These are phyloP conservation scores for Camelina hispida DNA, from an alignment of 345 rosid genomes.

Conservation along the genomic window DNA sequence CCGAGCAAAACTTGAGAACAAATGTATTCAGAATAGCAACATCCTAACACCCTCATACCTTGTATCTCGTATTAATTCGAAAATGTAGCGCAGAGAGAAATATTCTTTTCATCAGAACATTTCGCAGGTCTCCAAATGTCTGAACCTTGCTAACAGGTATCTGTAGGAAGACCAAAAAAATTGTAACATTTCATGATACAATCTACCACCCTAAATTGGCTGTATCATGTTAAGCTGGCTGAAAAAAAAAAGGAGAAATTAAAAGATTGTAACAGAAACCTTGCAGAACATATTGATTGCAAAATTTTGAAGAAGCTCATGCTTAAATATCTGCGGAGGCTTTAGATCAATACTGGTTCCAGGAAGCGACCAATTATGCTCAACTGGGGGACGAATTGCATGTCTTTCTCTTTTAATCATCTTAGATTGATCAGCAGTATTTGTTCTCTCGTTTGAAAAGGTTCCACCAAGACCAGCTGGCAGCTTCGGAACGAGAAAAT, in stretches of 20 bases:
- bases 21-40: background rate
- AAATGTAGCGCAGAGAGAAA: conserved; percentile 98
- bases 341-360: conserved; percentile 61
- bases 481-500: conserved; percentile 96
- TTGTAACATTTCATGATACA: conserved; percentile 11
- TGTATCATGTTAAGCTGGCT: conserved; percentile 3
- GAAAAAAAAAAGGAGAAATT: background rate
- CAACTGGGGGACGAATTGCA: conserved; percentile 90
- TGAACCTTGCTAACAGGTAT: conserved; percentile 89
- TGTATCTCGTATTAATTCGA: conserved; percentile 95
- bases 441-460: conserved; percentile 67
- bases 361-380: conserved; percentile 96
- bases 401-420: conserved; percentile 77
- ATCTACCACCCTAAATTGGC: conserved; percentile 20
- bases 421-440: conserved; percentile 67
- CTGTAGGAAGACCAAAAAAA: conserved; percentile 55
- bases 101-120: conserved; percentile 97
- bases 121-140: conserved; percentile 89
- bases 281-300: conserved; percentile 98
- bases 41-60: conserved; percentile 55
- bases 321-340: conserved; percentile 96
- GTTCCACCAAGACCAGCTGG: conserved; percentile 84
- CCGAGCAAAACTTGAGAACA: background rate
- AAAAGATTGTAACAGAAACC: conserved; percentile 50
- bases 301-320: conserved; percentile 96